Evolutionary conservation across 192 early-diverging fungal species (phyloP), one percentile per base, ranked within the genome.

Genomic region (Backusella luteola): DNA sequence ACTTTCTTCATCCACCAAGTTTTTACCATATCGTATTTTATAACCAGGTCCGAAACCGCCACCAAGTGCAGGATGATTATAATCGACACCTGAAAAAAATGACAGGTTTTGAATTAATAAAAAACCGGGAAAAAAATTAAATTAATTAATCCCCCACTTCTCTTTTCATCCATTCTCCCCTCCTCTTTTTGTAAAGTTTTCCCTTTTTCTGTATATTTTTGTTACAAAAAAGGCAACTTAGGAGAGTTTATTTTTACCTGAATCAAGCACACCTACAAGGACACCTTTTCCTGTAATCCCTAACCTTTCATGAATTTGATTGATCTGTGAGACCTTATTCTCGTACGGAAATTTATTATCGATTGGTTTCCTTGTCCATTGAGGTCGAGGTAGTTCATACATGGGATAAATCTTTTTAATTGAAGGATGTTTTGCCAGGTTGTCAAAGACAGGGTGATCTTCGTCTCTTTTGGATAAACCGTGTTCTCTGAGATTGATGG

Each of bases 261-360:
- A 86, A 79, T 93, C 92, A 21, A 93, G 73, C 69, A 93, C 76
- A 66, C 89, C 90, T 34, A 93, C 83, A 34, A 85, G 85, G 67
- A 93, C 75, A 26, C 86, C 91, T 79, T 87, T 87, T 6, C 92
- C 92, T 23, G 81, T 83, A 53, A 89, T 74, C 7, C 80, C 83
- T 36, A 90, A 79, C 21, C 82, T 75, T n/a, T 77, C 71, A 29
- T 87, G 89, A 4, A 86, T 83, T 52, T 69, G 71, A 36, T 80
- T 75, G 2, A 91, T 87, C 12, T 89, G 89, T 6, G 89, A 90
- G 63, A 81, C 71, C 6, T 84, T 12, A 39, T 69, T 38, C 21
- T 73, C 67, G 38, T 73, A 77, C 29, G 80, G 72, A 63, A 63
- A 63, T 63, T 63, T 63, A 66, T 71, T 35, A 63, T 32, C 56